Base-by-base conservation (phyloP, 106 monocot genomes). In the Phalaenopsis aphrodite region DNA sequence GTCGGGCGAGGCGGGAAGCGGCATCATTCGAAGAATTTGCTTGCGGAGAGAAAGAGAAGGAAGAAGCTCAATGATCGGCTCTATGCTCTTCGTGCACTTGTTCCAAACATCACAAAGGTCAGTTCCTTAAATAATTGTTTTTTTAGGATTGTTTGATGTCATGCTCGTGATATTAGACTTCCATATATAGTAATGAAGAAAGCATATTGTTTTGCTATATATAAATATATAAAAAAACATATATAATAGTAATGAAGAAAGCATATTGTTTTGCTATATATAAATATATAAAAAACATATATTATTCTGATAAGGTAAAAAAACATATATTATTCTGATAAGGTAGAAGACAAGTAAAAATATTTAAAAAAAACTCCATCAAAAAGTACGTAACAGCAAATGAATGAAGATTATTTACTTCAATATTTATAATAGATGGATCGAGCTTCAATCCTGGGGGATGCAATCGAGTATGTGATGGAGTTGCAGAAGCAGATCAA, bases 41-140 rank as follows among this genome's bases (percentile, higher is more conserved):
- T 87, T 21, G 98, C 98, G 1, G 98, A 98, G 84, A 86, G 98
- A 83, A 89, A 58, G 84, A 78, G 98, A 72, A 85, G 98, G 85
- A 94, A 98, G 92, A 98, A 98, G 85, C 94, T 98, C 30, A 98
- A 98, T 76, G 94, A 89, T 43, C 80, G 92, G 46, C 94, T 98
- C 19, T 94, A 83, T 23, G 75, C 76, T 2, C 85, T 98, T 1
- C 85, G 98, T 7, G 83, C 98, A 3, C 78, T 98, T 49, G 98
- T 98, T 48, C 98, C 98, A 2, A 94, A 94, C 71, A 98, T 98
- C 77, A 89, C 87, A 52, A 97, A 97, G 96, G 96, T 90, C 2
- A 75, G 16, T 24, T 1, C 21, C 11, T 68, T 38, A 11, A 14
- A 15, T 16, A 3, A 17, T 16, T 14, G 3, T 38, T 4, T 15